A percentile compares a stretch with the other conserved stretches of the same genome.
Evolutionary conservation across 305 asterid species (phyloP).

Genomic region (Fraxinus sp.): DNA sequence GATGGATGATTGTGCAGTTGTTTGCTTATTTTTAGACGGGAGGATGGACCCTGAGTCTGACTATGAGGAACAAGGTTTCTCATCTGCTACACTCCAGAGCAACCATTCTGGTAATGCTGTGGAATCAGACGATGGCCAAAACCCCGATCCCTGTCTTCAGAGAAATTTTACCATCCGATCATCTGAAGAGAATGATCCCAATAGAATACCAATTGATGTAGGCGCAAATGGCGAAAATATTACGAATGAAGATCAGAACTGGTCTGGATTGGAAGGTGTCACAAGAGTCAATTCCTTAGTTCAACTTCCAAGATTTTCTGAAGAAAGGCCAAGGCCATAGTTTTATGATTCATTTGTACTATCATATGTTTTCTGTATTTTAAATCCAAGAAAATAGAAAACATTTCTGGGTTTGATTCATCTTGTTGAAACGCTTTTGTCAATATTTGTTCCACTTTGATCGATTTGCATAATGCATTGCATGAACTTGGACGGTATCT

Average conservation of each 20-base stretch:
- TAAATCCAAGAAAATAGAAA: background rate
- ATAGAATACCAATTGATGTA: slow-evolving; percentile 34
- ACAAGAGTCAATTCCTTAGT: slow-evolving; percentile 87
- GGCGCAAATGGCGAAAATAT: slow-evolving; percentile 27
- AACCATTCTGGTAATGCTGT: slow-evolving; percentile 56
- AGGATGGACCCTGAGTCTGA: slow-evolving; percentile 89
- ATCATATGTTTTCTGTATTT: background rate
- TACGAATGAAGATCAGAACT: slow-evolving; percentile 54
- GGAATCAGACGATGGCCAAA: slow-evolving; percentile 79
- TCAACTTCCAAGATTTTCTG: slow-evolving; percentile 83
- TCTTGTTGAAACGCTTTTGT: background rate
- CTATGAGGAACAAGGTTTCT: slow-evolving; percentile 67
- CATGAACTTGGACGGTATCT: background rate
- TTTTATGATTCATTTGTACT: background rate
- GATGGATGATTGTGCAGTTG: slow-evolving; percentile 98
- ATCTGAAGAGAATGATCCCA: slow-evolving; percentile 53
- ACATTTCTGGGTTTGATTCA: background rate
- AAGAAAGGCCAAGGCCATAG: slow-evolving; percentile 53
- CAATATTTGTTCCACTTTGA: background rate
- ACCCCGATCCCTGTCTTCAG: slow-evolving; percentile 67
- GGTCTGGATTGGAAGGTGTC: slow-evolving; percentile 92
- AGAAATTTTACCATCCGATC: slow-evolving; percentile 77
- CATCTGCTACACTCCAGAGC: slow-evolving; percentile 71
- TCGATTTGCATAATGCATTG: background rate
- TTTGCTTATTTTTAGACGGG: slow-evolving; percentile 80